These are phyloP conservation scores for Suillus luteus DNA, from an alignment of 768 basidiomycete genomes.

Conservation along the genomic window DNA sequence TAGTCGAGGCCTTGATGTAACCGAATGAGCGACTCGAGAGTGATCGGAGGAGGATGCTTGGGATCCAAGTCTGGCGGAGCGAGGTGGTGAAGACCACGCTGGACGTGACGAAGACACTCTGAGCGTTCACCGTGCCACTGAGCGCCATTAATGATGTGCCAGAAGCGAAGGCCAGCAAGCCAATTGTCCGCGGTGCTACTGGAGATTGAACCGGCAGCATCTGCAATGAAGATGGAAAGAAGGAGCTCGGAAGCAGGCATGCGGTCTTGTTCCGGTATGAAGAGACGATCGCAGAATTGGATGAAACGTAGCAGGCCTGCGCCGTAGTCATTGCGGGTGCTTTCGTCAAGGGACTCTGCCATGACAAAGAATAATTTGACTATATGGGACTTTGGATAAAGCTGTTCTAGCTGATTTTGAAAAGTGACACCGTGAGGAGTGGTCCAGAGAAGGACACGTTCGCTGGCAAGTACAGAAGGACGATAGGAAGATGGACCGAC, in stretches of 20 bases:
- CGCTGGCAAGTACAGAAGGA: constrained; percentile 15
- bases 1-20: not conserved
- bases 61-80: not conserved
- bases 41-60: not conserved
- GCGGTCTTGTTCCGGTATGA: constrained; percentile 33
- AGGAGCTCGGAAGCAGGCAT: constrained; percentile 37
- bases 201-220: constrained; percentile 19
- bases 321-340: constrained; percentile 29
- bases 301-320: constrained; percentile 37
- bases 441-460: constrained; percentile 21
- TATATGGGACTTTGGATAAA: constrained; percentile 2
- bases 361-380: constrained; percentile 14
- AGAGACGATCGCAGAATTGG: constrained; percentile 38
- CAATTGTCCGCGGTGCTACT: constrained; percentile 31
- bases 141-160: constrained; percentile 39
- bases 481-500: constrained; percentile 12
- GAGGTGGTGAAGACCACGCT: constrained; percentile 1
- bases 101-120: constrained; percentile 3
- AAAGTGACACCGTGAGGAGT: constrained; percentile 22
- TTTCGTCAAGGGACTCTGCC: constrained; percentile 19
- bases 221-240: constrained; percentile 32
- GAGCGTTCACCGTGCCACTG: constrained; percentile 4
- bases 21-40: not conserved
- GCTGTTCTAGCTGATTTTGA: constrained; percentile 2
- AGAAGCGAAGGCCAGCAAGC: constrained; percentile 37